A percentile compares a stretch with the other conserved stretches of the same genome.
phyloP scores from a whole-genome alignment of 2,329 filamentous ascomycete species.

The Paecilomyces sp. region DNA sequence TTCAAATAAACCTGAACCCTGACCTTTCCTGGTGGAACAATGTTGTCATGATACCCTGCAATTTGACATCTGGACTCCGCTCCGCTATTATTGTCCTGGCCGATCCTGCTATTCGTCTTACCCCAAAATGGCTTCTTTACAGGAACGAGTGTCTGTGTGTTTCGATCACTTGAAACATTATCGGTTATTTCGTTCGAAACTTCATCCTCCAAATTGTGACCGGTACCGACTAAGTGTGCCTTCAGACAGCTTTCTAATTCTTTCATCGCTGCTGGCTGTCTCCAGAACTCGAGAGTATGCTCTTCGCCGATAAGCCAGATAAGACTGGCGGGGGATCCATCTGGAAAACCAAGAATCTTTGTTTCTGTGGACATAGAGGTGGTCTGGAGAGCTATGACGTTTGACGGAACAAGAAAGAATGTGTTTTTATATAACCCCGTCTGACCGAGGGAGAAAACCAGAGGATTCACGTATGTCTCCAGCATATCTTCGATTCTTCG shows the following conservation, averaged over 20 bases:
- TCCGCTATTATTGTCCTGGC: conserved; percentile 3
- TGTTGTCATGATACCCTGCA: conserved; percentile 2
- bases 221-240: conserved; percentile 16
- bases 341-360: conserved; percentile 34
- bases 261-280: conserved; percentile 30
- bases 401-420: conserved; percentile 39
- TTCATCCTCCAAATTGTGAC: conserved; percentile 10
- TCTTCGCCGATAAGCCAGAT: conserved; percentile 33
- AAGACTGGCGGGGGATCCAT: conserved; percentile 31
- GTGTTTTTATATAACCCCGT: conserved; percentile 38
- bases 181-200: not conserved
- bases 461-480: conserved; percentile 32
- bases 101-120: conserved; percentile 5
- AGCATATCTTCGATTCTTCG: conserved; percentile 34
- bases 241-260: conserved; percentile 31
- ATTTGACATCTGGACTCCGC: conserved; percentile 19
- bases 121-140: conserved; percentile 12
- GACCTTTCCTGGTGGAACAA: conserved; percentile 16
- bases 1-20: conserved; percentile 26
- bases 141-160: not conserved
- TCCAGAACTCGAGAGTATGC: conserved; percentile 38
- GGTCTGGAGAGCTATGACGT: conserved; percentile 24
- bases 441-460: conserved; percentile 31
- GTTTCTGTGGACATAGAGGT: conserved; percentile 10
- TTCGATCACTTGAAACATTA: not conserved